Evolutionary conservation across 495 filamentous ascomycete species (phyloP), one percentile per base, ranked within the genome.

Genomic region (Tetracladium marchalianum): DNA sequence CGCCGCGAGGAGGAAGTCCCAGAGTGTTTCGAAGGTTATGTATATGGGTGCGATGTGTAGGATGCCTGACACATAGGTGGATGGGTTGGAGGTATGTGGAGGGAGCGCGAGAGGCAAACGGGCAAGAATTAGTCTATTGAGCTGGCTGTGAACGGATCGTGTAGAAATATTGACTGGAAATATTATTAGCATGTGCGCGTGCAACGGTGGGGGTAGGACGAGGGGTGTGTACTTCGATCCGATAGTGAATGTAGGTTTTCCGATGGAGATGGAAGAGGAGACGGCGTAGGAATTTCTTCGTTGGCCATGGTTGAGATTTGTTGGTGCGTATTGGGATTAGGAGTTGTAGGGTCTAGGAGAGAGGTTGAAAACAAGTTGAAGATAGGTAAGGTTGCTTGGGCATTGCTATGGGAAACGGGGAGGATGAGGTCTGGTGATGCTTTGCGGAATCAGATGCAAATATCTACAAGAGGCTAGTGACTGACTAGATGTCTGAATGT

Each of bases 101-200:
- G 71, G 71, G 7, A 73, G 58, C 10, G 65, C 58, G 27, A 69
- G 62, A 3, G 68, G 69, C 5, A 76, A 62, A 16, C 67, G 64
- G 11, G 57, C 45, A 38, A 63, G 61, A 41, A 75, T 71, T n/a
- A 66, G 58, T 41, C 57, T 58, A 57, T 75, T 74, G 13, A 76
- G 64, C 27, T 50, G 41, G n/a, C 63, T 60, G 51, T 75, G 72
- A 34, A 58, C 41, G 38, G 58, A 46, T 50, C 66, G 65, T 15
- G 62, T 61, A 10, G 62, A 49, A 46, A 44, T 51, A 39, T 57
- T 54, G 41, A 57, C 53, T 56, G 12, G 27, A 32, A 18, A 6
- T 17, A 27, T 3, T 42, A 24, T 44, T 37, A 40, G 34, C 2
- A 22, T 33, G 1, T 31, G 27, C n/a, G 13, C 13, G 13, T n/a